Evolutionary conservation across 2,329 filamentous ascomycete species (phyloP), one percentile per base, ranked within the genome.

Genomic region (Hypoxylon sp.): DNA sequence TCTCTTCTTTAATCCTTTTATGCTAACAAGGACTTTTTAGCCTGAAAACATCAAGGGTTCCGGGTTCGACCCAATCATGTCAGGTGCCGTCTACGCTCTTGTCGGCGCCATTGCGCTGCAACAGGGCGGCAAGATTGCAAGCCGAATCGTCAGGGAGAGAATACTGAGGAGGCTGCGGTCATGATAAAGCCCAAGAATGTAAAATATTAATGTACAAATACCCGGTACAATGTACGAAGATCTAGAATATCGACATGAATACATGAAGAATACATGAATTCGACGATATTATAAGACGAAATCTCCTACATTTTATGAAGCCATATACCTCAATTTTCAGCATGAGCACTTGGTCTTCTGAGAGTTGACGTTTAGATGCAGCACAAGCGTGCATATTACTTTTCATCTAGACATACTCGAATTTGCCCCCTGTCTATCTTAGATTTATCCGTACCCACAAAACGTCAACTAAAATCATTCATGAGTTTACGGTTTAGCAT

Each of bases 21-120:
- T 67, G 55, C 73, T 77, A 58, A 80, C 67, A 50, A 24, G 3
- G 5, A 22, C 5, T 5, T 52, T 19, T 50, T 68, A 88, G 86
- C 87, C 90, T 22, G 84, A 90, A 68, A 90, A 94, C 74, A 85
- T 97, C 59, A 79, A 86, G 57, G 82, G 84, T 17, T 97, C 94
- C 0, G 96, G 96, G 72, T 80, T 92, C 29, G 87, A 93, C 26
- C 84, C 90, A 3, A 90, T 98, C 24, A 83, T 97, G 61, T 88
- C 91, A 53, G 90, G 94, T 69, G 89, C 93, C 3, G 76, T 99
- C 61, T 93, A 94, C 78, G 93, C 94, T 50, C 91, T 99, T 61
- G 83, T 98, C 48, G 96, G 96, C 22, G 96, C 96, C 10, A 81
- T 99, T 59, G 91, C 94, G n/a, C 83, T 99, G 76, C 94, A 98